phyloP scores from a whole-genome alignment of 2,329 filamentous ascomycete species.

The Cordyceps fumosorosea region DNA sequence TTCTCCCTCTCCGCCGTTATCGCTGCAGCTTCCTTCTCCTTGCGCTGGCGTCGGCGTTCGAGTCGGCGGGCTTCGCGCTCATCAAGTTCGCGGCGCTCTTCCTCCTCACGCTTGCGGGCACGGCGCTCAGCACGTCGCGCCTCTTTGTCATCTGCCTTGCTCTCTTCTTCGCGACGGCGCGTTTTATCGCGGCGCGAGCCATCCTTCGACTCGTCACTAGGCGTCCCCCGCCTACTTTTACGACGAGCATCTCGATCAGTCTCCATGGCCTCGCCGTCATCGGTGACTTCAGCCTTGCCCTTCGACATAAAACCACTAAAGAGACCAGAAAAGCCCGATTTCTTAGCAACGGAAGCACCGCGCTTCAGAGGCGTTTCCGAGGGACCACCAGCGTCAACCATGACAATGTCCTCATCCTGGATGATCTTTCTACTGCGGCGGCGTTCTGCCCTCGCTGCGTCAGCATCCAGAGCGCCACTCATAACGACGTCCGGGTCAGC shows the following conservation, averaged over 20 bases:
- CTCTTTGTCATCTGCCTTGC: constrained; percentile 47
- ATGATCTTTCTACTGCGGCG: constrained; percentile 25
- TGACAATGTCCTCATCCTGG: constrained; percentile 33
- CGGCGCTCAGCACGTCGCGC: constrained; percentile 50
- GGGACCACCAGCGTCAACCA: constrained; percentile 29
- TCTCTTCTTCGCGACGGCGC: constrained; percentile 16
- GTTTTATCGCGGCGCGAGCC: constrained; percentile 31
- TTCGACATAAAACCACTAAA: constrained; percentile 53
- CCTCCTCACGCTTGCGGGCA: constrained; percentile 41
- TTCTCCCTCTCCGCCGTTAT: constrained; percentile 37
- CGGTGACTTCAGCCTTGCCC: constrained; percentile 40
- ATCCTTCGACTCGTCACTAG: constrained; percentile 49
- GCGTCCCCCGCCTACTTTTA: constrained; percentile 49
- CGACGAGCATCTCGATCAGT: constrained; percentile 56
- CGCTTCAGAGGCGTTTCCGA: constrained; percentile 29
- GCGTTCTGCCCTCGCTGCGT: constrained; percentile 28
- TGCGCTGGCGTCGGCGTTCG: constrained; percentile 44
- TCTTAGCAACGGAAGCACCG: constrained; percentile 37
- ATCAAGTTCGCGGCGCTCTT: constrained; percentile 42
- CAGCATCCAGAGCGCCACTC: constrained; percentile 35
- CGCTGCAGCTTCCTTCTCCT: constrained; percentile 40
- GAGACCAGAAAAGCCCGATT: constrained; percentile 50
- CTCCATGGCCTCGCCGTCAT: constrained; percentile 44
- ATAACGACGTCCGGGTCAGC: constrained; percentile 42
- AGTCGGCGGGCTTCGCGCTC: constrained; percentile 42